Percentiles rank a stretch among this genome's conserved stretches.
phyloP scores from a whole-genome alignment of 1,139 yeast species.

The Geotrichum cucujoidarum region DNA sequence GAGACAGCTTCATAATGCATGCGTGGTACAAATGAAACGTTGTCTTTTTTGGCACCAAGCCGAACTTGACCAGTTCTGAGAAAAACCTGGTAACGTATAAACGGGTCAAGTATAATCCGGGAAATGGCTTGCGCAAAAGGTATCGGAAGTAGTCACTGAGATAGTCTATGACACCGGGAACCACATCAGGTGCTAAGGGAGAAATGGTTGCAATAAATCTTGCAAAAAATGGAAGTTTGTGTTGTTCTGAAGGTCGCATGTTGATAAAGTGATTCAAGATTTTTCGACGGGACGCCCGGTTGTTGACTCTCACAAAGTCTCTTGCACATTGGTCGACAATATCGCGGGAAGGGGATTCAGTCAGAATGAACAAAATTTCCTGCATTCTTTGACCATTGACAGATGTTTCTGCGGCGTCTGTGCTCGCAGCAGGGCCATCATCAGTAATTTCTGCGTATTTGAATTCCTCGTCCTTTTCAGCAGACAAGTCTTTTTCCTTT shows the following conservation, averaged over 20 bases:
- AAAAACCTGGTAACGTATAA: conserved; percentile 48
- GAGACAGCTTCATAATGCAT: conserved; percentile 22
- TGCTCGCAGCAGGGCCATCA: conserved; percentile 27
- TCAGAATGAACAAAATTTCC: conserved; percentile 27
- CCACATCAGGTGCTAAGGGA: conserved; percentile 47
- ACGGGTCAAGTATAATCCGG: conserved; percentile 33
- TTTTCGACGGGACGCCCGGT: conserved; percentile 68
- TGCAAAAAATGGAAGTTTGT: conserved; percentile 46
- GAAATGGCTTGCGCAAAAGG: conserved; percentile 26
- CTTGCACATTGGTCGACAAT: conserved; percentile 54
- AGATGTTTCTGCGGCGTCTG: conserved; percentile 22
- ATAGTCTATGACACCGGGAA: conserved; percentile 51
- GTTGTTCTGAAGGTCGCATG: conserved; percentile 29
- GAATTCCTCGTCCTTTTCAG: conserved; percentile 16
- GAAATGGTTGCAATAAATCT: conserved; percentile 64
- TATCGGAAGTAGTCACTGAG: conserved; percentile 42
- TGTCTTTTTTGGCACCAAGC: conserved; percentile 63
- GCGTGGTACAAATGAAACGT: conserved; percentile 65
- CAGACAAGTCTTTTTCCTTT: conserved; percentile 12
- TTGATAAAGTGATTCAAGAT: conserved; percentile 50
- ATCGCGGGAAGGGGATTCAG: conserved; percentile 37
- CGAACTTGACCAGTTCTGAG: conserved; percentile 72
- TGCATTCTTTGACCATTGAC: conserved; percentile 24
- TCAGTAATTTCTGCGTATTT: conserved; percentile 23
- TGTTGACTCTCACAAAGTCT: conserved; percentile 58